phyloP scores from a whole-genome alignment of 371 early-diverging fungal genomes.

The Syncephalastrum contaminatum region DNA sequence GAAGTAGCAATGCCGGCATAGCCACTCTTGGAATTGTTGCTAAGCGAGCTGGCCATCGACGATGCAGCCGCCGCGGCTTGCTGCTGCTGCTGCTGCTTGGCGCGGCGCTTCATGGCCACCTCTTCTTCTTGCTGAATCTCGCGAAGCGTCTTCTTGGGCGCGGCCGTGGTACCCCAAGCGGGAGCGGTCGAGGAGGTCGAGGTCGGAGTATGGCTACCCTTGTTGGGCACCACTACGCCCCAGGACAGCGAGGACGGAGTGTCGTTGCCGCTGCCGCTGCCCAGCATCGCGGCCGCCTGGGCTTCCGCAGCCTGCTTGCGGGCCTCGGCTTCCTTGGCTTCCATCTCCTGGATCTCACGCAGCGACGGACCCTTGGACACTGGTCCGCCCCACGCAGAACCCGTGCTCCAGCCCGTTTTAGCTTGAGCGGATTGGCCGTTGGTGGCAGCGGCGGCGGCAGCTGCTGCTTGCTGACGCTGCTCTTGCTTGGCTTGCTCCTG shows the following conservation, averaged over 20 bases:
- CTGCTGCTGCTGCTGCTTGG: constrained; percentile 35
- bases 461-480: constrained; percentile 7
- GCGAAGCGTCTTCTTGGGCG: constrained; percentile 71
- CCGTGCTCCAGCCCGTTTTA: constrained; percentile 18
- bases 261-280: constrained; percentile 2
- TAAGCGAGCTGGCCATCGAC: constrained; percentile 11
- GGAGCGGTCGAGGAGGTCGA: constrained; percentile 30
- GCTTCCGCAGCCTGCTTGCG: constrained; percentile 37
- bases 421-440: background rate
- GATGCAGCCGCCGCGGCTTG: constrained; percentile 15
- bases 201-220: constrained; percentile 11
- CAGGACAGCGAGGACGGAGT: constrained; percentile 22
- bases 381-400: constrained; percentile 40
- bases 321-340: constrained; percentile 54
- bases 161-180: constrained; percentile 55
- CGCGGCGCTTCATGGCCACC: constrained; percentile 49
- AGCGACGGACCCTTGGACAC: constrained; percentile 50
- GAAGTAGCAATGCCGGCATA: constrained; percentile 42
- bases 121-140: constrained; percentile 83
- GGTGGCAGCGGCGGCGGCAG: constrained; percentile 7
- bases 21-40: constrained; percentile 28
- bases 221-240: constrained; percentile 43
- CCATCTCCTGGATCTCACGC: constrained; percentile 68
- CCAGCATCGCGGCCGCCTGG: constrained; percentile 25
- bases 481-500: constrained; percentile 34